Conservation (phyloP, 495 filamentous ascomycete species). For the Hypomontagnella submonticulosa region DNA sequence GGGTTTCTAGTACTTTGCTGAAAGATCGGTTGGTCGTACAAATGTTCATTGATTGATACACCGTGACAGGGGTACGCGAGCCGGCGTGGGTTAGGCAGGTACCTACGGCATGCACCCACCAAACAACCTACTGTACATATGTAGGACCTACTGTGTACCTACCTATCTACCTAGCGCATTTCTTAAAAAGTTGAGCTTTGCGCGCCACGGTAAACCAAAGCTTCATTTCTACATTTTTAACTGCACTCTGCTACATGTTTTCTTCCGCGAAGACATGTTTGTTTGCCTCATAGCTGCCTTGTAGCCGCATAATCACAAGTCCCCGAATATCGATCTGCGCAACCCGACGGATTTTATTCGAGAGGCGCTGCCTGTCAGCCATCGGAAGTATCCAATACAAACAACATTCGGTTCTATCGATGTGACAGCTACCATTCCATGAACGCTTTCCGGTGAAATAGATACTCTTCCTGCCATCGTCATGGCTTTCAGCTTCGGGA, state of each 20-base stretch:
- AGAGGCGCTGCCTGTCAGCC: neutral
- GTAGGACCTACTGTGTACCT: too few relatives aligned
- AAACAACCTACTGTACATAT: slow-evolving; percentile 2
- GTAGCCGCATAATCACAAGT: neutral
- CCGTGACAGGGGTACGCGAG: slow-evolving; percentile 35
- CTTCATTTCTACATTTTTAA: slow-evolving; percentile 10
- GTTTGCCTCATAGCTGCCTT: neutral
- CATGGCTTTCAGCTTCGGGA: slow-evolving; percentile 76
- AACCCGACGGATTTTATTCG: slow-evolving; percentile 1
- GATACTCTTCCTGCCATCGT: slow-evolving; percentile 31
- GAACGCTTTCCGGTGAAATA: slow-evolving; percentile 23
- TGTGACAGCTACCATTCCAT: slow-evolving; percentile 21
- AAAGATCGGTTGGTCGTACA: too few relatives aligned
- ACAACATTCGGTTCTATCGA: slow-evolving; percentile 15
- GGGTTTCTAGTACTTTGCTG: too few relatives aligned
- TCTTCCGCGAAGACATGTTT: neutral
- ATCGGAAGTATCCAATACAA: slow-evolving; percentile 8
- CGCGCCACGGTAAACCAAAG: slow-evolving; percentile 20
- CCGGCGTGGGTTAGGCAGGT: neutral
- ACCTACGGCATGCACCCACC: slow-evolving; percentile 12
- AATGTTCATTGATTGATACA: neutral
- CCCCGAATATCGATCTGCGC: slow-evolving; percentile 11
- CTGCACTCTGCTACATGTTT: neutral
- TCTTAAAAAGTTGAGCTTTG: slow-evolving; percentile 33
- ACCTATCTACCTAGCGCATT: slow-evolving; percentile 19